Base-by-base conservation (phyloP, 495 filamentous ascomycete species). In the Cenococcum geophilum region DNA sequence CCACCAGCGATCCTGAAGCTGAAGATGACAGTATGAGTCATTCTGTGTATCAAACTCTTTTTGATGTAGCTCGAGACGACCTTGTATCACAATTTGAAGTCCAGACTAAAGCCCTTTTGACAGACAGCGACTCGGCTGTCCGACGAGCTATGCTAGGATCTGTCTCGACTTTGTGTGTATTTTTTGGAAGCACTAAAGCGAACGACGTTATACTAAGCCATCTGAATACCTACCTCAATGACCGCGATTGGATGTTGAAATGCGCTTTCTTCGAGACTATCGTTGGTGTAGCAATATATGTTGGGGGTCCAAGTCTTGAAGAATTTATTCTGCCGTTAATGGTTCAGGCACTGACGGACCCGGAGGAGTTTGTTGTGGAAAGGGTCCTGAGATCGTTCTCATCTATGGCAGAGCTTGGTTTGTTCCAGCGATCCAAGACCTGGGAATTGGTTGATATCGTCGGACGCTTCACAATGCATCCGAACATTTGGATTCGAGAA, bases 191-290 rank as follows among this genome's bases (percentile, higher is more conserved):
- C 54, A 73, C 84, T 22, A 88, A 89, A 69, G 86, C 93, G 2
- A 97, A 91, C 69, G 95, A 99, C 68, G 89, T 97, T 16, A 86
- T 99, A 40, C 75, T 97, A 4, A 95, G 90, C 40, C 93, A 99
- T 71, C 76, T 99, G 22, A 99, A 97, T 70, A 99, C 95, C 0
- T 99, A 99, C 66, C 79, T 99, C 8, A 99, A 99, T 66, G 95
- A 97, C 67, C 82, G 85, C 57, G 92, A 97, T 69, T 99, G 95
- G 95, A 89, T 89, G 71, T 76, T 99, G 22, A 96, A 96, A 71
- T 96, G 89, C 69, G 91, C 95, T 20, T 97, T 97, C 70, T 96
- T 99, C 64, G 89, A 95, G 63, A 89, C 92, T 0, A 92, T 97
- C 20, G 88, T 97, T 20, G 92, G 92, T 10, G 93, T 99, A 57